Conservation (phyloP, 768 basidiomycete genomes). For the Xerocomellus chrysenteron region DNA sequence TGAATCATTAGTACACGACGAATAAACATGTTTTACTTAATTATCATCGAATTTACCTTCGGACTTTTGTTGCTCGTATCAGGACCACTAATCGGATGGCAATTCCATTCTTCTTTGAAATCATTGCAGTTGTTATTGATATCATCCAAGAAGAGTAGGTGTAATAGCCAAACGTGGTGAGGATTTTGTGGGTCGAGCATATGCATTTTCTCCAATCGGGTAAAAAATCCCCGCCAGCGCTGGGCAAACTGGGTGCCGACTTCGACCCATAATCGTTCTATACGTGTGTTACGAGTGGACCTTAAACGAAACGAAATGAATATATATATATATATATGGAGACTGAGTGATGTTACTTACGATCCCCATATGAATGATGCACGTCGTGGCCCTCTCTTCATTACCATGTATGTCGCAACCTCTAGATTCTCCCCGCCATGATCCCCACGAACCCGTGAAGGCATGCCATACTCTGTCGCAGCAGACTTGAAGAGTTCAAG, state of each 20-base stretch:
- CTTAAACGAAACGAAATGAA: too few species aligned
- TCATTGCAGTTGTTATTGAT: slow-evolving; percentile 38
- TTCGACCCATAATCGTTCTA: slow-evolving; percentile 3
- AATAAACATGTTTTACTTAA: too few species aligned
- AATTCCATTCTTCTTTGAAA: slow-evolving; percentile 41
- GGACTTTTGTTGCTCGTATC: slow-evolving; percentile 9
- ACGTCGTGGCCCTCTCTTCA: slow-evolving; percentile 18
- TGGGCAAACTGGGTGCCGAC: slow-evolving; percentile 27
- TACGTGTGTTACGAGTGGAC: slow-evolving; percentile 39
- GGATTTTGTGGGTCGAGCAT: slow-evolving; percentile 32
- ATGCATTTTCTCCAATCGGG: slow-evolving; percentile 34
- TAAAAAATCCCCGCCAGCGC: slow-evolving; percentile 46
- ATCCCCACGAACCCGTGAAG: slow-evolving; percentile 31
- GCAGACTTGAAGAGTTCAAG: neutral
- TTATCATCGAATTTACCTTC: neutral
- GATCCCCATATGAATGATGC: slow-evolving; percentile 32
- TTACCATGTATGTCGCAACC: slow-evolving; percentile 26
- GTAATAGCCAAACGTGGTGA: slow-evolving; percentile 44
- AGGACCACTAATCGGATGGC: slow-evolving; percentile 26
- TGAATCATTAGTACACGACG: neutral
- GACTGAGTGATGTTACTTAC: slow-evolving; percentile 18
- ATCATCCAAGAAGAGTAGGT: slow-evolving; percentile 37
- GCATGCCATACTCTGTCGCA: slow-evolving; percentile 13
- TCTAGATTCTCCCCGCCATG: slow-evolving; percentile 31
- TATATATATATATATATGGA: too few species aligned